Evolutionary conservation across 129 eudicot genomes (phyloP).

Genomic region (Gnaphalium uliginosum): DNA sequence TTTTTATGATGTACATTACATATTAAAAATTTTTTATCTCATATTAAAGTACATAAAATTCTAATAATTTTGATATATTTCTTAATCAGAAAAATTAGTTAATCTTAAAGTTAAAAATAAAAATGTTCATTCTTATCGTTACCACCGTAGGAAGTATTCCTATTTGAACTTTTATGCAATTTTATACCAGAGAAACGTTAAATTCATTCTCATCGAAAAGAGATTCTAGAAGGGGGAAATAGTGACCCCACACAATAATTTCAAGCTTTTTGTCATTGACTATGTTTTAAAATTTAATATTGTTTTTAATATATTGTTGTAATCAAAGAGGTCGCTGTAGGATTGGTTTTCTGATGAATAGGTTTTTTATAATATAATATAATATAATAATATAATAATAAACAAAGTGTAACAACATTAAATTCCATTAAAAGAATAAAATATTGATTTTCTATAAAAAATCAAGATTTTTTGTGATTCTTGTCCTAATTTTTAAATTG

Average conservation of each 20-base stretch:
- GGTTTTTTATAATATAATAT: not conserved
- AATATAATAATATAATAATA: not conserved
- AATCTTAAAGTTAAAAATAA: too few species aligned
- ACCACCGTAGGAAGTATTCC: too few species aligned
- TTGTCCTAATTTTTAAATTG: not conserved
- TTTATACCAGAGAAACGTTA: not conserved
- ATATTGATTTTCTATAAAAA: not conserved
- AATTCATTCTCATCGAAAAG: not conserved
- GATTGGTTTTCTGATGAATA: slow-evolving; percentile 20
- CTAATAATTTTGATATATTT: too few species aligned
- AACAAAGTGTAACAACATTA: not conserved
- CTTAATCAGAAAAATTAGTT: too few species aligned
- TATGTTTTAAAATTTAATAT: not conserved
- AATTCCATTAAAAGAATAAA: not conserved
- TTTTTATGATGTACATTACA: too few species aligned
- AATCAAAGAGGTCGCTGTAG: slow-evolving; percentile 29
- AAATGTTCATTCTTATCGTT: too few species aligned
- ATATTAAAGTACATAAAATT: too few species aligned
- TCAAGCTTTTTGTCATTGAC: slow-evolving; percentile 33
- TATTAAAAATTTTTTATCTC: too few species aligned
- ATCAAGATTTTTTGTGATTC: not conserved
- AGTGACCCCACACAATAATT: slow-evolving; percentile 28
- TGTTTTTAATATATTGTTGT: slow-evolving; percentile 8
- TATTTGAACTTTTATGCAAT: too few species aligned
- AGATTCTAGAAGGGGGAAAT: slow-evolving; percentile 32